Evolutionary conservation across 148 eudicot genomes (phyloP).

Genomic region (Persicaria tinctoria): DNA sequence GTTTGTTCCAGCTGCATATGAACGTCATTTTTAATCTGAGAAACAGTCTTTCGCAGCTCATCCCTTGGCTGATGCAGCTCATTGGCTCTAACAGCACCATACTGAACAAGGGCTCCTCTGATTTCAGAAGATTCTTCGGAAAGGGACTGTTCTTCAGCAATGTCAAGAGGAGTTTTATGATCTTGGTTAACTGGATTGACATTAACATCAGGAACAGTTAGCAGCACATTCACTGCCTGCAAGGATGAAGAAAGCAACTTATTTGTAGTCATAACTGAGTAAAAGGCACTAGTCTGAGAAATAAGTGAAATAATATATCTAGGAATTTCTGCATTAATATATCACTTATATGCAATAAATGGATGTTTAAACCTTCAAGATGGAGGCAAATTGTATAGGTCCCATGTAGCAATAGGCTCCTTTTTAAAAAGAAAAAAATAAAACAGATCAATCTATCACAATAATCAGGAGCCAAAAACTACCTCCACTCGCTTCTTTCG

Average conservation of each 20-base stretch:
- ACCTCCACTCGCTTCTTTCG: slow-evolving; percentile 82
- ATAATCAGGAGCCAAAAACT: too few relatives aligned
- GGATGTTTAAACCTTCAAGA: too few relatives aligned
- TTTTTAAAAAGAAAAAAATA: too few relatives aligned
- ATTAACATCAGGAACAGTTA: slow-evolving; percentile 5
- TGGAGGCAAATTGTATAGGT: too few relatives aligned
- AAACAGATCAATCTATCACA: too few relatives aligned
- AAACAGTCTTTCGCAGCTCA: slow-evolving; percentile 73
- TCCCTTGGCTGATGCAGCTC: slow-evolving; percentile 89
- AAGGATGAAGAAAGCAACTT: slow-evolving; percentile 9
- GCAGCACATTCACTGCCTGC: slow-evolving; percentile 65
- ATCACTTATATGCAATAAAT: too few relatives aligned
- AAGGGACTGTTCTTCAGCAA: slow-evolving; percentile 63
- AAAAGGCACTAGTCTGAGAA: too few relatives aligned
- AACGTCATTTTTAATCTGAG: slow-evolving; percentile 75
- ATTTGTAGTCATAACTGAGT: background rate
- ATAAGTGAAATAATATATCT: too few relatives aligned
- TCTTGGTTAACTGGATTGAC: slow-evolving; percentile 58
- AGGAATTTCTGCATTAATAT: too few relatives aligned
- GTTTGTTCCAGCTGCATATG: slow-evolving; percentile 83
- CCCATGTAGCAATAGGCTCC: too few relatives aligned
- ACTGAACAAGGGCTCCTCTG: slow-evolving; percentile 35
- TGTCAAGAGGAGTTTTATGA: slow-evolving; percentile 77
- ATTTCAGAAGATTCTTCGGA: slow-evolving; percentile 74
- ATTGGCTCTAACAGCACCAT: slow-evolving; percentile 67